A percentile compares a stretch with the other conserved stretches of the same genome.
Evolutionary conservation across 2,329 filamentous ascomycete species (phyloP).

Genomic region (Lachnellula suecica): DNA sequence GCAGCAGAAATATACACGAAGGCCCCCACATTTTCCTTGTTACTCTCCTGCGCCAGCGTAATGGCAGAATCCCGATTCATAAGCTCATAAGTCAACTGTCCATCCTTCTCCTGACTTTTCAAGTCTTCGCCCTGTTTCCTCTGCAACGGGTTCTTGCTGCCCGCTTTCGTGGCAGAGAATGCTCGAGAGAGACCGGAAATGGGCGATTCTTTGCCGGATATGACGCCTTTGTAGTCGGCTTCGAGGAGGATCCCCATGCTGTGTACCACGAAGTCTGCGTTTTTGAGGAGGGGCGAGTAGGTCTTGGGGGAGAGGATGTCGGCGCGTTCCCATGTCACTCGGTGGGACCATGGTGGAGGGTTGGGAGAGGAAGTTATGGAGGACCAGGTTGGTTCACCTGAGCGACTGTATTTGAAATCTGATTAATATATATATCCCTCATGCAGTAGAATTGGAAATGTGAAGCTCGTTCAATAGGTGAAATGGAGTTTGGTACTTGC

Average conservation of each 20-base stretch:
- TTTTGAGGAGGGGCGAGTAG: conserved; percentile 74
- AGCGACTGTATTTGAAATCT: conserved; percentile 64
- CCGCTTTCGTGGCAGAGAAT: conserved; percentile 66
- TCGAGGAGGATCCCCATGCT: conserved; percentile 95
- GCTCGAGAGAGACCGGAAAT: conserved; percentile 74
- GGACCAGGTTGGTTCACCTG: conserved; percentile 85
- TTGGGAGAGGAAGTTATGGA: conserved; percentile 64
- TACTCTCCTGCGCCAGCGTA: conserved; percentile 75
- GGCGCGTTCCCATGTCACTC: conserved; percentile 83
- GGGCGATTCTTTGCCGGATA: conserved; percentile 82
- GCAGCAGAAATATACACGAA: conserved; percentile 92
- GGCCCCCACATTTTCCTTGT: conserved; percentile 59
- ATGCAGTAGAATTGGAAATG: background rate
- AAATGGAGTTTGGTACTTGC: conserved; percentile 43
- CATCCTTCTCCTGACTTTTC: conserved; percentile 63
- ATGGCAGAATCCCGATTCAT: conserved; percentile 95
- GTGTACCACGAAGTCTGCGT: conserved; percentile 85
- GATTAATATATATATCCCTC: conserved; percentile 4
- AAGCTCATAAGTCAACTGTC: conserved; percentile 88
- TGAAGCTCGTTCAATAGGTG: background rate
- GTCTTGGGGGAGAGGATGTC: conserved; percentile 82
- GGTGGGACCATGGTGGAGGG: conserved; percentile 77
- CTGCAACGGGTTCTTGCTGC: conserved; percentile 69
- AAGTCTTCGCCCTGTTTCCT: conserved; percentile 58
- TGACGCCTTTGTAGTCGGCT: conserved; percentile 93